Conservation (phyloP, 805 yeast genomes). For the Candida lessepsii region DNA sequence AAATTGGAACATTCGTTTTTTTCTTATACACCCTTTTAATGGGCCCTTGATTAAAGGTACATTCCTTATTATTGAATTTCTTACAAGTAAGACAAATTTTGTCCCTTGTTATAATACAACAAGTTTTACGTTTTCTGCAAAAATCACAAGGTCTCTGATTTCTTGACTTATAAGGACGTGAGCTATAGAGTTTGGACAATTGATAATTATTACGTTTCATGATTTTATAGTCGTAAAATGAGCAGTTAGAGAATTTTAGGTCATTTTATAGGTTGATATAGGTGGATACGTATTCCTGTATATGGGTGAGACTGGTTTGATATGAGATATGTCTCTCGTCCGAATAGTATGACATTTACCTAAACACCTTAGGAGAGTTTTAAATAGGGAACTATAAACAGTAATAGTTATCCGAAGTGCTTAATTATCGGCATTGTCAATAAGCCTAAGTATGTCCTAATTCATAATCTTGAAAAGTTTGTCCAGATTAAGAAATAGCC, state of each 20-base stretch:
- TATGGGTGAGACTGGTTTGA: neutral
- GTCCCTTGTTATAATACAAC: constrained; percentile 33
- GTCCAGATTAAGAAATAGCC: too few relatives aligned
- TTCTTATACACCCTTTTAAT: constrained; percentile 16
- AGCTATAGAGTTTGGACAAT: constrained; percentile 12
- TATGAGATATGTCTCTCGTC: neutral
- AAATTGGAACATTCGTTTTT: constrained; percentile 7
- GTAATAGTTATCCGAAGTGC: too few relatives aligned
- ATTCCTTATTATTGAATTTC: constrained; percentile 26
- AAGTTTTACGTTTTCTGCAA: constrained; percentile 33
- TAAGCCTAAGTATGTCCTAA: too few relatives aligned
- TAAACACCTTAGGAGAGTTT: too few relatives aligned
- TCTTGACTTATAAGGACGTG: constrained; percentile 33
- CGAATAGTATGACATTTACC: neutral
- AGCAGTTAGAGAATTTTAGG: neutral
- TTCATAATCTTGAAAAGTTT: too few relatives aligned
- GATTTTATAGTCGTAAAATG: neutral
- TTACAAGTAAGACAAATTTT: constrained; percentile 30
- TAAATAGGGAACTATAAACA: too few relatives aligned
- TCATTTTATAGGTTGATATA: constrained; percentile 1
- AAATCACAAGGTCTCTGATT: constrained; percentile 36
- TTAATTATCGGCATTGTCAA: too few relatives aligned
- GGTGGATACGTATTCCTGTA: neutral
- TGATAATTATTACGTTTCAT: constrained; percentile 11
- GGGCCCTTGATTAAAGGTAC: constrained; percentile 34